Evolutionary conservation across 2,329 filamentous ascomycete genomes (phyloP), one percentile per base, ranked within the genome.

Genomic region (Aureobasidium namibiae): DNA sequence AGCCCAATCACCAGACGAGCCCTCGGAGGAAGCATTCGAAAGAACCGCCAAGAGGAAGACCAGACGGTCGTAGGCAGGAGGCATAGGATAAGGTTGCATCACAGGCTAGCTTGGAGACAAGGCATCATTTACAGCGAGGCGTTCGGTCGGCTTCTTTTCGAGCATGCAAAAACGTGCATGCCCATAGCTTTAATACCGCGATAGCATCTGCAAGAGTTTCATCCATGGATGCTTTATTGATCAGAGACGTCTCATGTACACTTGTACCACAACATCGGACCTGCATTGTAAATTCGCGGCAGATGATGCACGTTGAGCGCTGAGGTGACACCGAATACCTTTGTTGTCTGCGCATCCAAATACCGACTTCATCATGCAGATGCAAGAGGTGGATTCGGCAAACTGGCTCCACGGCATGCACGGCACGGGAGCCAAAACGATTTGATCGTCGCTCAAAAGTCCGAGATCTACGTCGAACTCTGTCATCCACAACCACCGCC

Each of bases 1-100:
- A 23, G 56, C 52, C 14, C 75, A 73, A 26, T 71, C 68, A 0
- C 71, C 67, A 64, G 79, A 81, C 56, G 81, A 84, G 67, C 82
- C 81, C 26, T 77, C 82, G 0, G 86, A 90, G 65, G 86, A 88
- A 62, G 79, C 80, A 14, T 85, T 85, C 66, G 74, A 74, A 60
- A 74, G 70, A 66, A 74, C 72, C 49, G 66, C 73, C 18, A 72
- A 72, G 65, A 71, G 70, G 60, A 69, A 68, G 50, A 65, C 33
- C 11, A 60, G 48, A 8, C 56, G 49, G 18, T 38, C 36, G 24
- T 49, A 54, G 54, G 16, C 33, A 42, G 39, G 21, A n/a, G 39
- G 21, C 21, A 42, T 24, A 21, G 39, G 39, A 42, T 42, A 14
- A 21, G 21, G 39, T 53, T 53, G 49, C 33, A 53, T 38, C 21